A percentile compares a stretch with the other conserved stretches of the same genome.
Conservation (phyloP, 1,139 yeast species). For the Saccharomycopsis hybrid region DNA sequence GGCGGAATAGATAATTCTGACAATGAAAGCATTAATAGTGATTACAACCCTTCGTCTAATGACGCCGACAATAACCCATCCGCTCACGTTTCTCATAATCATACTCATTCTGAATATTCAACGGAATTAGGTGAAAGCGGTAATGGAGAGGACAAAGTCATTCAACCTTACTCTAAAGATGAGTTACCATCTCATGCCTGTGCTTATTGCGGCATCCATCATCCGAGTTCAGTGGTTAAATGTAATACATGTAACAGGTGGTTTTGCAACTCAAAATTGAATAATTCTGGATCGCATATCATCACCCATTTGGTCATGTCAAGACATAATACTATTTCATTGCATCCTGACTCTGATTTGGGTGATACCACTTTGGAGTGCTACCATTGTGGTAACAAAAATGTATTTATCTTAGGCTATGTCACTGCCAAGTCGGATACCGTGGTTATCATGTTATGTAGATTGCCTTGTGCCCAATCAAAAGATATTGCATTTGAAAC, state of each 20-base stretch:
- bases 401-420: conserved; percentile 78
- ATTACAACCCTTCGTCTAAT: conserved; percentile 4
- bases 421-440: conserved; percentile 85
- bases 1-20: no score
- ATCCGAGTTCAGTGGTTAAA: conserved; percentile 61
- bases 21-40: conserved; percentile 13
- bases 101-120: background rate
- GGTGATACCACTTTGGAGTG: conserved; percentile 87
- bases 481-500: conserved; percentile 82
- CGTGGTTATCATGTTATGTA: conserved; percentile 79
- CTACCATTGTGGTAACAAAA: conserved; percentile 81
- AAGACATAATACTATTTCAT: conserved; percentile 65
- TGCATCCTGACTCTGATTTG: conserved; percentile 75
- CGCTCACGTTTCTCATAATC: background rate
- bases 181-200: conserved; percentile 40
- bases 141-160: background rate
- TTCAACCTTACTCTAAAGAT: background rate
- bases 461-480: conserved; percentile 82
- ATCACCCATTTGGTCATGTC: conserved; percentile 81
- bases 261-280: conserved; percentile 81
- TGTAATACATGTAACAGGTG: conserved; percentile 77
- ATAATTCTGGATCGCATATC: conserved; percentile 68
- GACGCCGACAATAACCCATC: background rate
- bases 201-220: conserved; percentile 72
- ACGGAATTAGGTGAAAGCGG: no score